Evolutionary conservation across 805 yeast genomes (phyloP).

Genomic region (Myxozyma sirexii): DNA sequence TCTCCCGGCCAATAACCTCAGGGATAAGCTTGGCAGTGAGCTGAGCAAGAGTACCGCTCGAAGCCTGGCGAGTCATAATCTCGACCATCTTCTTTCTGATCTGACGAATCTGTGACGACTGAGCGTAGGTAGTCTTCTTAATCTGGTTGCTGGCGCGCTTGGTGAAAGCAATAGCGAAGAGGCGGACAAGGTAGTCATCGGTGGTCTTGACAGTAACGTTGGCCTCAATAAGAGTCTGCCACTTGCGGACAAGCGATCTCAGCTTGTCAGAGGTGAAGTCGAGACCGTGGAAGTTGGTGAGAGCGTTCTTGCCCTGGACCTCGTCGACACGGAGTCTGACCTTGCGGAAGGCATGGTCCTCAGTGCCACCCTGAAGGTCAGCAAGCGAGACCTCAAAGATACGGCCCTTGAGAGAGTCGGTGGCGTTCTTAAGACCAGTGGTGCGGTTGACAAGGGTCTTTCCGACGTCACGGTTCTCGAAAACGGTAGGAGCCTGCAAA

Average conservation of each 20-base stretch:
- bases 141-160: conserved; percentile 95
- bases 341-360: conserved; percentile 98
- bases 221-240: conserved; percentile 98
- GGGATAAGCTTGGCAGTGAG: conserved; percentile 96
- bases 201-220: conserved; percentile 97
- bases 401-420: conserved; percentile 98
- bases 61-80: conserved; percentile 94
- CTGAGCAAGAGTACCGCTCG: conserved; percentile 93
- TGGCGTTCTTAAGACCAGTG: conserved; percentile 95
- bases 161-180: conserved; percentile 98
- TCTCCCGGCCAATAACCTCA: conserved; percentile 98
- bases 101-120: conserved; percentile 95
- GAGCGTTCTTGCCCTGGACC: conserved; percentile 97
- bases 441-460: conserved; percentile 98
- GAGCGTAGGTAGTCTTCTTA: conserved; percentile 97
- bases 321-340: conserved; percentile 97
- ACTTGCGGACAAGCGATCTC: conserved; percentile 96
- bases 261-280: conserved; percentile 98
- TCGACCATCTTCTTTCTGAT: conserved; percentile 96
- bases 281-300: conserved; percentile 99
- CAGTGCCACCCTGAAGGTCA: conserved; percentile 92
- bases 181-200: conserved; percentile 95
- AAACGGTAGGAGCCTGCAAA: conserved; percentile 83
- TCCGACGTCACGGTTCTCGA: conserved; percentile 98
- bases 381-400: conserved; percentile 94